Evolutionary conservation across 768 basidiomycete species (phyloP).

Genomic region (Candolleomyces eurysporus): DNA sequence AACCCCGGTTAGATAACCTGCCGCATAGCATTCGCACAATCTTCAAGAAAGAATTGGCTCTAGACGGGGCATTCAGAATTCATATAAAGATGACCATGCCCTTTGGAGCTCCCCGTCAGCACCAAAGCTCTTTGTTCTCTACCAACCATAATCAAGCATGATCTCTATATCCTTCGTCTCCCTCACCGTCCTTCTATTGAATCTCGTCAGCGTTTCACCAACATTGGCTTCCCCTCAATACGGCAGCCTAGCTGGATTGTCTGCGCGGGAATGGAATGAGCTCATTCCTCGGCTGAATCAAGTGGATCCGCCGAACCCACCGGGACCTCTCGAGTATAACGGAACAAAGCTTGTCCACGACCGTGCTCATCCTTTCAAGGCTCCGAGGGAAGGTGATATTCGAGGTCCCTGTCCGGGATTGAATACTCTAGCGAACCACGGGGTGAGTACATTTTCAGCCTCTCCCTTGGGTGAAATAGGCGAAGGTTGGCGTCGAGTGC

Average conservation of each 20-base stretch:
- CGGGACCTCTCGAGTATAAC: constrained; percentile 11
- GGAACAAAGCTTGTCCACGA: constrained; percentile 19
- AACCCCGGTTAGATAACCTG: too few species aligned
- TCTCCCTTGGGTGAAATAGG: too few species aligned
- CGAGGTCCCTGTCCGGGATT: constrained; percentile 19
- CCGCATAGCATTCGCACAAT: too few species aligned
- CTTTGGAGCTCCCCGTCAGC: too few species aligned
- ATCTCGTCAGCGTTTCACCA: neutral
- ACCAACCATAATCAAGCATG: too few species aligned
- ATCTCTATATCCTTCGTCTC: too few species aligned
- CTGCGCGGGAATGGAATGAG: constrained; percentile 2
- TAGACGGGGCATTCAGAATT: too few species aligned
- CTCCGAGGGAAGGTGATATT: constrained; percentile 9
- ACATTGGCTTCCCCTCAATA: constrained; percentile 10
- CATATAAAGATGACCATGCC: too few species aligned
- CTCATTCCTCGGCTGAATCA: constrained; percentile 8
- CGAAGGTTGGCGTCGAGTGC: too few species aligned
- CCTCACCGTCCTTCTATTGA: too few species aligned
- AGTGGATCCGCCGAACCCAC: constrained; percentile 1
- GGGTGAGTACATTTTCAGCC: constrained; percentile 2
- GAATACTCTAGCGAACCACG: constrained; percentile 18
- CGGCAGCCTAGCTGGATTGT: constrained; percentile 11
- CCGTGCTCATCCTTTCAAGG: constrained; percentile 14
- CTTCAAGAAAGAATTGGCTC: too few species aligned
- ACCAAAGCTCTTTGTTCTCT: too few species aligned